These are phyloP conservation scores for Gossypium mustelinum DNA, from an alignment of 345 rosid genomes.

Conservation along the genomic window DNA sequence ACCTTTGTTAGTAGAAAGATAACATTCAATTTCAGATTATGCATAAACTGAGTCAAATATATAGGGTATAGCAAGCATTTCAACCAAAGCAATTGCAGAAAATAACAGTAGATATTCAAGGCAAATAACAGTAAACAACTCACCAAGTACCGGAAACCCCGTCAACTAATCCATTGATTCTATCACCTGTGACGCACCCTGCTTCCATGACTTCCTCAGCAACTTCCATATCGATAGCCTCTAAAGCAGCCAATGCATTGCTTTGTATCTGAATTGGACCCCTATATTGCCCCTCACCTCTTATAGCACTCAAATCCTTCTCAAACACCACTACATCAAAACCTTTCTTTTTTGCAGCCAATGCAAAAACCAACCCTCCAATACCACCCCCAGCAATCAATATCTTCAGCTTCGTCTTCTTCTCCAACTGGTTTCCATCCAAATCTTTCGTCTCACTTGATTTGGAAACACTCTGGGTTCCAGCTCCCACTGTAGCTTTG, in stretches of 20 bases:
- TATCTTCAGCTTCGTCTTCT: slow-evolving; percentile 51
- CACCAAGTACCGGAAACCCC: slow-evolving; percentile 91
- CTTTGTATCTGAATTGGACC: slow-evolving; percentile 97
- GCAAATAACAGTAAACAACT: slow-evolving; percentile 21
- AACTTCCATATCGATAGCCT: slow-evolving; percentile 80
- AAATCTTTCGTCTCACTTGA: background rate
- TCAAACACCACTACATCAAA: slow-evolving; percentile 87
- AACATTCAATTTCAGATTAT: no score
- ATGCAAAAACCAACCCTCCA: slow-evolving; percentile 80
- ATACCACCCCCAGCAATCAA: slow-evolving; percentile 93
- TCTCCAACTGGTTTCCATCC: slow-evolving; percentile 16
- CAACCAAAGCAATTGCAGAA: background rate
- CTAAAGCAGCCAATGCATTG: slow-evolving; percentile 94
- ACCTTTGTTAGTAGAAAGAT: no score
- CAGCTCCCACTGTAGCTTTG: slow-evolving; percentile 34
- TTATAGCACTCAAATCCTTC: slow-evolving; percentile 79
- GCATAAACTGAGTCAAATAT: no score
- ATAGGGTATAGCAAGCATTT: background rate
- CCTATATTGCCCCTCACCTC: slow-evolving; percentile 96
- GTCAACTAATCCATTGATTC: slow-evolving; percentile 90
- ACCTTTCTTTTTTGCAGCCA: slow-evolving; percentile 87
- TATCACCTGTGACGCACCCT: slow-evolving; percentile 92
- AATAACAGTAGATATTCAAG: background rate
- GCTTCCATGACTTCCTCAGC: slow-evolving; percentile 80
- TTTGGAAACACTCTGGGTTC: slow-evolving; percentile 7